Base-by-base conservation (phyloP, 2,329 filamentous ascomycete genomes). In the Aspergillus sp. region DNA sequence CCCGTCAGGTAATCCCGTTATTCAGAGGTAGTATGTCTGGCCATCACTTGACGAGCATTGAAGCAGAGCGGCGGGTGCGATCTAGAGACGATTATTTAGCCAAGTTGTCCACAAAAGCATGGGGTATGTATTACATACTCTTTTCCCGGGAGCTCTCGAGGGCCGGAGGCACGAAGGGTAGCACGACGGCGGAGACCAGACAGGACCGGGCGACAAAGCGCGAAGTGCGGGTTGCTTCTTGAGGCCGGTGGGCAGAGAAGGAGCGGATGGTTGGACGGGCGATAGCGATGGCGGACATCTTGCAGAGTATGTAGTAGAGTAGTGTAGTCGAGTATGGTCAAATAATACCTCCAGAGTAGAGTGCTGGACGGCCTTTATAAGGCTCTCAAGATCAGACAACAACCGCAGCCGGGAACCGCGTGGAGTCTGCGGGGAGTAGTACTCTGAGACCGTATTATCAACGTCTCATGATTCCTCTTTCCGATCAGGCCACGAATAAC, bases 111-210 rank as follows among this genome's bases (percentile, higher is more conserved):
- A 48, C 29, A 45, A 19, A 19, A 19, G 19, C 19, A 19, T 19
- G 19, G 19, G 19, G 19, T 19, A 1, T 19, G 19, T 62, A 65
- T 32, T 65, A 65, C 8, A 58, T 58, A 39, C 62, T 68, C 51
- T 61, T 64, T 51, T 71, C 66, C 32, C 67, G 63, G 32, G 68
- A 70, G 49, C 70, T 72, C 50, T 73, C 70, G 7, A 73, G 58
- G 4, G 71, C 71, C 5, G 71, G 71, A 29, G 71, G 71, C 3
- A 73, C 64, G 50, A 73, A 73, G 4, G 71, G 71, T 4, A 73
- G 56, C 12, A 72, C 61, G 19, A 73, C 69, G 2, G 66, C 68
- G 1, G 69, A 67, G 36, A 67, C 57, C 9, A 73, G 60, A 49
- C 69, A 70, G 9, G 68, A 68, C 44, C 60, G 62, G 41, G 69